phyloP scores from a whole-genome alignment of 352 stramenopile genomes.

The Globisporangium parvum region DNA sequence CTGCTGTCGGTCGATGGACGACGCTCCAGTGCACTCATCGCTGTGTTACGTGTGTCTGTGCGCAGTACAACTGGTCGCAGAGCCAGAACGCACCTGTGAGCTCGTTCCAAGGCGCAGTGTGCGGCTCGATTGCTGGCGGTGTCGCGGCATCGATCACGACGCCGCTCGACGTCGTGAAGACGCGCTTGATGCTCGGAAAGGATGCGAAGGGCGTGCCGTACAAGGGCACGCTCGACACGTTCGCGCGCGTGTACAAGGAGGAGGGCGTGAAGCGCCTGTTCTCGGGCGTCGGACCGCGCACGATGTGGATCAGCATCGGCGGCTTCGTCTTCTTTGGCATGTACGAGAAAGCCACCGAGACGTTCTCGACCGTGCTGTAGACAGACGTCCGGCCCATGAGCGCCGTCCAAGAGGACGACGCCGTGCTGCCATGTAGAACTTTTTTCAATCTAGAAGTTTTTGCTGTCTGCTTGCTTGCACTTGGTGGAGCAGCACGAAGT shows the following conservation, averaged over 20 bases:
- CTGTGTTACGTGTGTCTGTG: not conserved
- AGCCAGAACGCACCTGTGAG: constrained; percentile 74
- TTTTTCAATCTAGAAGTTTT: no score
- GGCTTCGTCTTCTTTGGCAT: constrained; percentile 99
- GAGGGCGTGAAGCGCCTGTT: constrained; percentile 92
- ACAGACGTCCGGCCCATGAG: no score
- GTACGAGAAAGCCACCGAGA: constrained; percentile 92
- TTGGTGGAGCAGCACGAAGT: no score
- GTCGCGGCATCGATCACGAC: constrained; percentile 97
- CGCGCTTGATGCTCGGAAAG: constrained; percentile 96
- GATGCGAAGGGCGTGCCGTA: constrained; percentile 93
- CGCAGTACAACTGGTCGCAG: constrained; percentile 72
- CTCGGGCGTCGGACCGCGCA: constrained; percentile 92
- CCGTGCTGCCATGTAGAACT: no score
- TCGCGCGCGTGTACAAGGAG: constrained; percentile 87
- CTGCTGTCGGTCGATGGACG: not conserved
- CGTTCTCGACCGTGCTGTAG: constrained; percentile 25
- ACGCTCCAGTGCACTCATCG: not conserved
- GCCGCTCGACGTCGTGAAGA: constrained; percentile 99
- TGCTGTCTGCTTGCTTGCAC: no score
- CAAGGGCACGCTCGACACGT: constrained; percentile 84
- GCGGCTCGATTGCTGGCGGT: constrained; percentile 92
- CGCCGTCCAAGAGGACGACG: no score
- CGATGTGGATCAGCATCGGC: constrained; percentile 99
- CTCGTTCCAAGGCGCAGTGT: constrained; percentile 91